Evolutionary conservation across 768 basidiomycete species (phyloP), one percentile per base, ranked within the genome.

Genomic region (Suillus subalutaceus): DNA sequence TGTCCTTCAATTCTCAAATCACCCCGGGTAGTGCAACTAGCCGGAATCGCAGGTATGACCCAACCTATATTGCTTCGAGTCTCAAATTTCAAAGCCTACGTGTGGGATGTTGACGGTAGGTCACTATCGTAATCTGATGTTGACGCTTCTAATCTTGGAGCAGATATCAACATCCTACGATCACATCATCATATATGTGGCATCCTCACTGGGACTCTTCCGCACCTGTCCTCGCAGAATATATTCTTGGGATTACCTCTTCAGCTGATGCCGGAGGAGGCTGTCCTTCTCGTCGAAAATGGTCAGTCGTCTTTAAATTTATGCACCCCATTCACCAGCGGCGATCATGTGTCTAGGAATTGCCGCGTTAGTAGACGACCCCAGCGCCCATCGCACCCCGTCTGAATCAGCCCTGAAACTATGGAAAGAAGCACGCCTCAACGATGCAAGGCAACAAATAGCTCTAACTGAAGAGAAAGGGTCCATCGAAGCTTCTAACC

Each of bases 161-260:
- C 73, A 96, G 97, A 95, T 74, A 90, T 94, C 70, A 89, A 90
- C 10, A 83, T 79, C 7, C 80, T 99, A 12, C 92, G 97, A 44
- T 86, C 91, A 38, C 79, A 89, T 70, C 89, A 97, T 77, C 88
- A 83, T 64, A 85, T 99, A 57, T 95, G 93, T 72, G 96, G 97
- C 43, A 82, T 94, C 53, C 79, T 98, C 53, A 85, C 88, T 0
- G 97, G 97, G 0, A 99, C 97, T 1, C 86, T 99, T 16, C 96
- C 97, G 2, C 94, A 96, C 74, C 84, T 99, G 1, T 90, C 95
- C 2, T 96, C 98, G 72, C 97, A 99, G 78, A 99, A 99, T 80
- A 87, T 92, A 3, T 99, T 99, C 74, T 83, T 99, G 41, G 97
- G 97, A 8, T 79, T 95, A n/a, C 97, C 97, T 1, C 81, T 97